phyloP scores from a whole-genome alignment of 176 grass and related monocot species.

The Zoysia japonica region DNA sequence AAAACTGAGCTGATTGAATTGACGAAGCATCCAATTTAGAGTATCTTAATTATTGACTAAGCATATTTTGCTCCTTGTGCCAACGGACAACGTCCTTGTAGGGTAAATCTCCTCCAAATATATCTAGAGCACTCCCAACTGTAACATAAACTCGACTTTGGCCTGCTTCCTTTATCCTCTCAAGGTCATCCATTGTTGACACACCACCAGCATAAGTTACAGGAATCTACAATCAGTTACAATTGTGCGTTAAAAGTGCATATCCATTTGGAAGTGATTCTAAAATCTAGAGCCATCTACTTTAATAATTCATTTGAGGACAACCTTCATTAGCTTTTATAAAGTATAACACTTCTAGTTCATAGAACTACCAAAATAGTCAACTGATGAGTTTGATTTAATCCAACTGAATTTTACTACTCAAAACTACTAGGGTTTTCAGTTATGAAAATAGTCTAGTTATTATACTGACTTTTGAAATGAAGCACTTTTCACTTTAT shows the following conservation, averaged over 20 bases:
- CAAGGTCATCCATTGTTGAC: constrained; percentile 77
- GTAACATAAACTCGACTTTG: constrained; percentile 64
- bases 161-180: constrained; percentile 87
- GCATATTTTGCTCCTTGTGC: constrained; percentile 78
- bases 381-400: background rate
- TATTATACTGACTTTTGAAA: too few relatives aligned
- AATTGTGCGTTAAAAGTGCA: background rate
- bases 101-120: constrained; percentile 75
- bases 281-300: constrained; percentile 7
- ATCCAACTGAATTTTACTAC: background rate
- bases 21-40: background rate
- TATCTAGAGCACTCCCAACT: constrained; percentile 78
- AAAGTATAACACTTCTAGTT: background rate
- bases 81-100: constrained; percentile 67
- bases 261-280: background rate
- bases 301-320: background rate
- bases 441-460: too few relatives aligned
- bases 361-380: background rate
- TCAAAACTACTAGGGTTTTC: background rate
- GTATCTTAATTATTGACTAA: constrained; percentile 31
- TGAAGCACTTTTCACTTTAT: too few relatives aligned
- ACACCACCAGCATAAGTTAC: constrained; percentile 88
- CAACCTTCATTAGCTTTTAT: background rate
- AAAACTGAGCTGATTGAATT: background rate
- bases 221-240: constrained; percentile 54